A percentile compares a stretch with the other conserved stretches of the same genome.
phyloP scores from a whole-genome alignment of 2,329 filamentous ascomycete genomes.

The Penicillium italicum region DNA sequence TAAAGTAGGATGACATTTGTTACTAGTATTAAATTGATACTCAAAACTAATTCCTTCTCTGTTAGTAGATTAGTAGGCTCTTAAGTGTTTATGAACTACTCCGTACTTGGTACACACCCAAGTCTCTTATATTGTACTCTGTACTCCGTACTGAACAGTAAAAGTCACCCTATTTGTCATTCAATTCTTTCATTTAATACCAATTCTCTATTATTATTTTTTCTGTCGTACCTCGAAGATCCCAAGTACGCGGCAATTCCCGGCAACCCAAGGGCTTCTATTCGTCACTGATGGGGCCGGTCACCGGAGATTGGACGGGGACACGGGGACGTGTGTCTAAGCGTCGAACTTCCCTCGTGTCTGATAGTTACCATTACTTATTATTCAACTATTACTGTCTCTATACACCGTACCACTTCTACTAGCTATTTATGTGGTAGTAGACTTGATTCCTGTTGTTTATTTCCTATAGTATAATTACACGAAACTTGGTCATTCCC shows the following conservation, averaged over 20 bases:
- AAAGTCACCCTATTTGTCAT: background rate
- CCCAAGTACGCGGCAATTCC: slow-evolving; percentile 20
- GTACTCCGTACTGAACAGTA: background rate
- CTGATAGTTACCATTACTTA: slow-evolving; percentile 10
- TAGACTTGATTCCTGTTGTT: too few species aligned
- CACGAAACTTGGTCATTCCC: background rate
- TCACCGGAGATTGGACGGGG: slow-evolving; percentile 23
- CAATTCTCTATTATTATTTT: background rate
- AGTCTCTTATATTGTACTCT: background rate
- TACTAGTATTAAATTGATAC: too few species aligned
- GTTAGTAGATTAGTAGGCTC: background rate
- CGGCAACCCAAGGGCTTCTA: slow-evolving; percentile 12
- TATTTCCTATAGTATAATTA: too few species aligned
- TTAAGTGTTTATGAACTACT: background rate
- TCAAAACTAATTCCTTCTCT: background rate
- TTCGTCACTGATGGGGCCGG: slow-evolving; percentile 16
- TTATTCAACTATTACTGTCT: background rate
- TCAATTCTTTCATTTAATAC: background rate
- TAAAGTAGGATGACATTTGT: background rate
- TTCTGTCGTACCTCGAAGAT: background rate
- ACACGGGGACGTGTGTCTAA: slow-evolving; percentile 5
- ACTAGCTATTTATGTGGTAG: too few species aligned
- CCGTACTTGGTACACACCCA: too few species aligned
- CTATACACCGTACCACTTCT: background rate
- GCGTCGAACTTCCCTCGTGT: slow-evolving; percentile 9